Base-by-base conservation (phyloP, 202 grass and related monocot species). In the Panicum hallii region DNA sequence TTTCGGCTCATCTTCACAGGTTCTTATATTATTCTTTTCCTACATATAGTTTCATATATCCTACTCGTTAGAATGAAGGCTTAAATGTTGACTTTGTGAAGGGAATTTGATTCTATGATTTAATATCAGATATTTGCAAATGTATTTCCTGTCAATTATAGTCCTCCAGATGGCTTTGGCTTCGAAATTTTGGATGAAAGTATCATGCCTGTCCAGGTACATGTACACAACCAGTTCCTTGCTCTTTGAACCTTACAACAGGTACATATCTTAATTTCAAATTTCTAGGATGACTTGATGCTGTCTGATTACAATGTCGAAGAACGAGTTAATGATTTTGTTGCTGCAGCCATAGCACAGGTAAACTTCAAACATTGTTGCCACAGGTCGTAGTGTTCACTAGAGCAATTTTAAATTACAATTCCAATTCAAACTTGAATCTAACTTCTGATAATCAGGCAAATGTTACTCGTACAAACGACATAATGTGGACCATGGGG, bases 401-500 rank as follows among this genome's bases (percentile, higher is more conserved):
- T 79, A 70, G 7, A 57, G 1, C 69, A 73, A 78, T 78, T 69
- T 32, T 5, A 74, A 63, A 66, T 30, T 75, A 79, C 17, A 12
- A 19, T 68, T 79, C 78, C 52, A 74, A 89, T 49, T 79, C 20
- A 86, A 65, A 63, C 28, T 42, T 63, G 32, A 44, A 74, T 58
- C 41, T 83, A 10, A 83, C 28, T 80, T 81, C 34, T 86, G 34
- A 54, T 75, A 61, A 88, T 83, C 78, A 93, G 95, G 95, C 92
- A 52, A 97, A 97, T 32, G 67, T 97, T 79, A 93, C 92, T 30
- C 85, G 87, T 64, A 91, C 95, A 80, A 97, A 93, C 69, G 92
- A 97, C 92, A 93, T 97, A 72, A 95, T 97, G 95, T 97, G 92
- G 92, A 97, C 95, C n/a, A 97, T 95, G 95, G 95, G 95, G 1